Conservation (phyloP, 495 filamentous ascomycete genomes). For the Achaetomiella virescens region DNA sequence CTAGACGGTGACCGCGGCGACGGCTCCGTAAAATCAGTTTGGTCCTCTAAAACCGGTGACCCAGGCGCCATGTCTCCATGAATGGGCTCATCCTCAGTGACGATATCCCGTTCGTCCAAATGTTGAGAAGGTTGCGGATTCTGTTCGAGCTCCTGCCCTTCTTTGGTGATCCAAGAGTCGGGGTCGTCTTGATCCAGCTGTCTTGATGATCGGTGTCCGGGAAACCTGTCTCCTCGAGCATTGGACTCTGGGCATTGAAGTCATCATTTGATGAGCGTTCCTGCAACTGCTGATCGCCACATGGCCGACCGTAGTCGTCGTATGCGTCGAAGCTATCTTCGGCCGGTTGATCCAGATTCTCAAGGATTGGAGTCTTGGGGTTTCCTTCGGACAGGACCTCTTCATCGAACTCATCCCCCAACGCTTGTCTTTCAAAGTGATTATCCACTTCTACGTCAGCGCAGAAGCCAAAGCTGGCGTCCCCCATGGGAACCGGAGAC, state of each 20-base stretch:
- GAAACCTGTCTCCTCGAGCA: too few species aligned
- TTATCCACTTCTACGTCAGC: not conserved
- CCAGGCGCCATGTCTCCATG: not conserved
- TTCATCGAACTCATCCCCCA: not conserved
- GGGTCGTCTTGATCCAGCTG: not conserved
- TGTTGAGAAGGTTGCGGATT: not conserved
- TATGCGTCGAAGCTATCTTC: not conserved
- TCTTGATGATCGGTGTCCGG: not conserved
- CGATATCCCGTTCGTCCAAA: not conserved
- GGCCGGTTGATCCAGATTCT: not conserved
- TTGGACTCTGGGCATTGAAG: not conserved
- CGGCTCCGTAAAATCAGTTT: not conserved
- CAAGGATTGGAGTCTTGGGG: too few species aligned
- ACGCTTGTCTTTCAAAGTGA: not conserved
- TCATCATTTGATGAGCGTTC: not conserved
- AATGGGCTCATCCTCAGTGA: not conserved
- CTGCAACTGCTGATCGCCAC: not conserved
- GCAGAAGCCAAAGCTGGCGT: not conserved
- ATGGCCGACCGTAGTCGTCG: not conserved
- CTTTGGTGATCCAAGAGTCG: too few species aligned
- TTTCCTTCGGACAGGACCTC: too few species aligned
- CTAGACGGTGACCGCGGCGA: not conserved
- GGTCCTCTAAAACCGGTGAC: not conserved
- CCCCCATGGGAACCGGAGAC: not conserved
- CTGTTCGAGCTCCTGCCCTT: too few species aligned